Evolutionary conservation across 2,329 filamentous ascomycete genomes (phyloP), one percentile per base, ranked within the genome.

Genomic region (Pseudogymnoascus sp.): DNA sequence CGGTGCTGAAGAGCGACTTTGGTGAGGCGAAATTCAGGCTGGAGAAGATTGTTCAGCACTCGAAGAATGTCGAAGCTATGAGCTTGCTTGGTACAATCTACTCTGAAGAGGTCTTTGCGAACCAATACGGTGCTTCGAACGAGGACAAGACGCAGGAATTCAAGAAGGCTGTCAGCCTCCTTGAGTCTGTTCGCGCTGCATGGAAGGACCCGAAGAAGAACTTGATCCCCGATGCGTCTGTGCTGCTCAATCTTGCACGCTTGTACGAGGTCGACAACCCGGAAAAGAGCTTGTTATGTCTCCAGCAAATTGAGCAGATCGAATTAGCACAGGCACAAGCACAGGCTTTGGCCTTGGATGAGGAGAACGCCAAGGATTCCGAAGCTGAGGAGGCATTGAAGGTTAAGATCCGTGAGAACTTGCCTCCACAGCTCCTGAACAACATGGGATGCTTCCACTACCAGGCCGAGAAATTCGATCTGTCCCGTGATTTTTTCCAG

Each of bases 371-470:
- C 0, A 75, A 82, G 25, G 81, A 81, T 35, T 73, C 76, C 2
- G 80, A 84, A 16, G 85, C 90, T 60, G 83, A 88, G 62, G 80
- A 78, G 2, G 81, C 83, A 30, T 75, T 84, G 61, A 82, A 83
- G 61, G 78, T 78, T 20, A 79, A 81, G 14, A 79, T 96, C 28
- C 86, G 92, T 60, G 89, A 92, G 70, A 81, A 88, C 62, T 78
- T 99, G 1, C 90, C 92, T 1, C 94, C 94, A 3, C 92, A 96
- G 70, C 80, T 97, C 2, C 81, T 99, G 43, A 99, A 97, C 79
- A 99, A 99, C 72, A 96, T 97, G 72, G 94, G 90, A 4, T 97
- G 92, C 74, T 97, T 97, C 75, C 86, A 96, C 67, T 97, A 91
- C 67, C 92, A 96, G 71, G 82, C 86, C 2, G 92, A 96, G 68